phyloP scores from a whole-genome alignment of 2,329 filamentous ascomycete genomes.

The Stagonosporopsis rhizophila region DNA sequence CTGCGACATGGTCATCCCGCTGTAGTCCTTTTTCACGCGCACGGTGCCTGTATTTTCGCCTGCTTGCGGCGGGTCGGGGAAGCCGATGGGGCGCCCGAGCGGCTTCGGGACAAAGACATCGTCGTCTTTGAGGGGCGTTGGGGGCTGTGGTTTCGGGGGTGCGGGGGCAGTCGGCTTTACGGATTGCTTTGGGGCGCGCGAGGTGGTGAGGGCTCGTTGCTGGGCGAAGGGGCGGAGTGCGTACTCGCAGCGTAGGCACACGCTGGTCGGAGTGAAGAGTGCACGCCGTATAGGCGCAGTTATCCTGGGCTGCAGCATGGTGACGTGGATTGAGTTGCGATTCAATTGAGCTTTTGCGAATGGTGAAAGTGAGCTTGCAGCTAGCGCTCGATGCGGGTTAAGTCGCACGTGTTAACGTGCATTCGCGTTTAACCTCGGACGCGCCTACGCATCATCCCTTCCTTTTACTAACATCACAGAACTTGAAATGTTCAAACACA shows the following conservation, averaged over 20 bases:
- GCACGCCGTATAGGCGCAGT: conserved; percentile 22
- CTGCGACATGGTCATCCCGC: conserved; percentile 41
- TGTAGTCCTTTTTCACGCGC: conserved; percentile 44
- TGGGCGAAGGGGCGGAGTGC: conserved; percentile 19
- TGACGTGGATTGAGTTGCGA: conserved; percentile 16
- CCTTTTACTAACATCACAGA: conserved; percentile 17
- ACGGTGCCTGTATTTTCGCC: conserved; percentile 87
- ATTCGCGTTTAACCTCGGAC: conserved; percentile 23
- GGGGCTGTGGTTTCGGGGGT: conserved; percentile 3
- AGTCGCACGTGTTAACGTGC: conserved; percentile 26
- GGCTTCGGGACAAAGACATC: conserved; percentile 58
- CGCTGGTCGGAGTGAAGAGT: conserved; percentile 21
- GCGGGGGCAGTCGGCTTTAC: conserved; percentile 25
- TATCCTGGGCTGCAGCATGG: conserved; percentile 46
- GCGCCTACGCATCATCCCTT: conserved; percentile 21
- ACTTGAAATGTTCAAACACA: background rate
- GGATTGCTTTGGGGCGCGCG: conserved; percentile 28
- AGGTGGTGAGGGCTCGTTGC: conserved; percentile 37
- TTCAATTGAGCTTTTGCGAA: conserved; percentile 16
- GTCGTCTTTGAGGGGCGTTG: conserved; percentile 30
- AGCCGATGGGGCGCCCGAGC: conserved; percentile 79
- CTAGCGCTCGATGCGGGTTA: conserved; percentile 25
- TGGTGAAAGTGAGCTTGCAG: conserved; percentile 20
- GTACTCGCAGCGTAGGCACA: conserved; percentile 29
- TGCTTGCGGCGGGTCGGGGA: conserved; percentile 72